phyloP scores from a whole-genome alignment of 2,329 filamentous ascomycete species.

The Venturia aucupariae region DNA sequence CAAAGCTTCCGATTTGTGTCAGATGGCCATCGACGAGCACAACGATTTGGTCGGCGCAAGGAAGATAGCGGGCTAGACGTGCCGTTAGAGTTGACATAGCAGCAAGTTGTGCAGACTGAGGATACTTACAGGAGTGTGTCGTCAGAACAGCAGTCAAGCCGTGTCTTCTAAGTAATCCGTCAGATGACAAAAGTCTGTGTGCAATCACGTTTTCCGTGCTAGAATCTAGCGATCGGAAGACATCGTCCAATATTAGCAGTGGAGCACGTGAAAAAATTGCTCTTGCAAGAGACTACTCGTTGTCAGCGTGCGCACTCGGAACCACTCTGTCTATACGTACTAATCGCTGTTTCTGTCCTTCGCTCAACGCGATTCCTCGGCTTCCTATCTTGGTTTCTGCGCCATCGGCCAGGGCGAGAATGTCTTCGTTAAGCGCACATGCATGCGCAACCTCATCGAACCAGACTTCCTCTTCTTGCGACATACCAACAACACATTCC shows the following conservation, averaged over 20 bases:
- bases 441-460: not conserved
- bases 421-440: not conserved
- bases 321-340: not conserved
- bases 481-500: not conserved
- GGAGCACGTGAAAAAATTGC: not conserved
- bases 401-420: not conserved
- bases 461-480: not conserved
- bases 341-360: slow-evolving; percentile 9
- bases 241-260: not conserved
- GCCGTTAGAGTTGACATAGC: not conserved
- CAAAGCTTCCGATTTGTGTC: not conserved
- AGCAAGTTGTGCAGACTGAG: not conserved
- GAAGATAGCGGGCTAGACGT: not conserved
- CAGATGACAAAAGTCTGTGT: slow-evolving; percentile 2
- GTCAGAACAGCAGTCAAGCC: slow-evolving; percentile 14
- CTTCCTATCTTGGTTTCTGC: not conserved
- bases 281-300: not conserved
- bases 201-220: slow-evolving; percentile 11
- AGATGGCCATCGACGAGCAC: not conserved
- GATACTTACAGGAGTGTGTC: slow-evolving; percentile 13
- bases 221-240: slow-evolving; percentile 6
- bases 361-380: not conserved
- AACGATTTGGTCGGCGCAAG: not conserved
- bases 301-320: not conserved
- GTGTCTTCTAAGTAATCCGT: slow-evolving; percentile 1